phyloP scores from a whole-genome alignment of 345 rosid species.

The Eutrema japonicum region DNA sequence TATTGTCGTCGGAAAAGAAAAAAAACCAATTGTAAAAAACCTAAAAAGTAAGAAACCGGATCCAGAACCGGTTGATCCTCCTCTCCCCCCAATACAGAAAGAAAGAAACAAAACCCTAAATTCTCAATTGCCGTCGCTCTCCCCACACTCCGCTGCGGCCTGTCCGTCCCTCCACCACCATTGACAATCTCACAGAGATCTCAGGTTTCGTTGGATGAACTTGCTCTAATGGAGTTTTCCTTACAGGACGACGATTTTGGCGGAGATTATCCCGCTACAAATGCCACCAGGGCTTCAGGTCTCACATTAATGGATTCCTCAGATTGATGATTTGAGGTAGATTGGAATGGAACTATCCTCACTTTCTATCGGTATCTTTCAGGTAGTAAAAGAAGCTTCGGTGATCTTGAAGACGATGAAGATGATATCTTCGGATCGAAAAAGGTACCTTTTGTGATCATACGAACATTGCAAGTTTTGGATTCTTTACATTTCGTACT shows the following conservation, averaged over 20 bases:
- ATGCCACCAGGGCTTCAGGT: slow-evolving; percentile 64
- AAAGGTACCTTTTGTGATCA: slow-evolving; percentile 51
- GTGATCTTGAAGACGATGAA: slow-evolving; percentile 89
- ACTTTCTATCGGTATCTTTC: neutral
- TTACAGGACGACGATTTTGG: slow-evolving; percentile 90
- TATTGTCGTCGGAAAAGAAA: no score
- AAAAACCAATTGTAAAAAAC: no score
- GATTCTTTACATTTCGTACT: neutral
- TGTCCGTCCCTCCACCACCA: slow-evolving; percentile 6
- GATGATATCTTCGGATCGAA: slow-evolving; percentile 85
- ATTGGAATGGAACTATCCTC: slow-evolving; percentile 11
- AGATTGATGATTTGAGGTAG: neutral
- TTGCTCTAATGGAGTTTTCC: slow-evolving; percentile 37
- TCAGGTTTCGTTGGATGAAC: neutral
- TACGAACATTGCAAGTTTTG: neutral
- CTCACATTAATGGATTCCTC: neutral
- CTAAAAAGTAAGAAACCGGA: neutral
- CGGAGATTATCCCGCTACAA: slow-evolving; percentile 65
- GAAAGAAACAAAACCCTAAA: slow-evolving; percentile 35
- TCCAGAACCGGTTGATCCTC: slow-evolving; percentile 29
- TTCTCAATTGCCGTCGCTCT: slow-evolving; percentile 26
- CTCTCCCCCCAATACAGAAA: neutral
- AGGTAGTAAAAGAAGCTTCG: slow-evolving; percentile 82
- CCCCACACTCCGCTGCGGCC: slow-evolving; percentile 6
- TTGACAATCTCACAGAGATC: neutral